Percentiles rank a stretch among this genome's conserved stretches.
Conservation (phyloP, 805 yeast genomes). For the Komagataella pastoris region DNA sequence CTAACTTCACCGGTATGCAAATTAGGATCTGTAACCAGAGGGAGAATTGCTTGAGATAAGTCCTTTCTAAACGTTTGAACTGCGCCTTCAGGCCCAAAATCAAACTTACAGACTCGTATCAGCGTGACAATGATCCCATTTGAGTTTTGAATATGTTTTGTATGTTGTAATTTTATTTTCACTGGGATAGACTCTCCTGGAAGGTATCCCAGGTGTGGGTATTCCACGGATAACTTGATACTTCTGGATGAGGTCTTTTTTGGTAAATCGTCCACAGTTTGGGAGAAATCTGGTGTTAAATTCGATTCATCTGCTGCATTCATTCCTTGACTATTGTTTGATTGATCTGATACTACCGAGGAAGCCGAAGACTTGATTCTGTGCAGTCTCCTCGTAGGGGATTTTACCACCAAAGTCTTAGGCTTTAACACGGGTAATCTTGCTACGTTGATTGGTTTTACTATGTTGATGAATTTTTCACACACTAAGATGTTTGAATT, state of each 20-base stretch:
- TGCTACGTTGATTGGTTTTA: constrained; percentile 67
- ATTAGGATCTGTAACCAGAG: constrained; percentile 64
- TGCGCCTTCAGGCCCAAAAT: constrained; percentile 43
- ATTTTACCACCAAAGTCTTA: constrained; percentile 48
- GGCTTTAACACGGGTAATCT: constrained; percentile 53
- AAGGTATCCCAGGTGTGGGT: constrained; percentile 55
- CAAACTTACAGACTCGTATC: constrained; percentile 66
- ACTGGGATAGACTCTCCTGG: constrained; percentile 75
- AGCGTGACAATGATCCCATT: constrained; percentile 70
- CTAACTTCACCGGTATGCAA: constrained; percentile 42
- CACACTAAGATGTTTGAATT: constrained; percentile 24
- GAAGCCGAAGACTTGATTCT: constrained; percentile 28
- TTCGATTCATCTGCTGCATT: neutral
- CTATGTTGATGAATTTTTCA: constrained; percentile 44
- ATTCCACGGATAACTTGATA: constrained; percentile 24
- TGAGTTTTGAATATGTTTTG: constrained; percentile 53
- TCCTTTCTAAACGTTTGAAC: constrained; percentile 74
- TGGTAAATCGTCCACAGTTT: constrained; percentile 3
- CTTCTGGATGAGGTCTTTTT: neutral
- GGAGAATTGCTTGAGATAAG: constrained; percentile 61
- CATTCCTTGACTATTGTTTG: neutral
- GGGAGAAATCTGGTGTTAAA: constrained; percentile 3
- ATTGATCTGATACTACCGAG: constrained; percentile 17
- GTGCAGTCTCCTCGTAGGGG: constrained; percentile 26
- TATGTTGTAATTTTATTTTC: constrained; percentile 51